phyloP scores from a whole-genome alignment of 78 protist genomes.

The Chrysochromulina parva region DNA sequence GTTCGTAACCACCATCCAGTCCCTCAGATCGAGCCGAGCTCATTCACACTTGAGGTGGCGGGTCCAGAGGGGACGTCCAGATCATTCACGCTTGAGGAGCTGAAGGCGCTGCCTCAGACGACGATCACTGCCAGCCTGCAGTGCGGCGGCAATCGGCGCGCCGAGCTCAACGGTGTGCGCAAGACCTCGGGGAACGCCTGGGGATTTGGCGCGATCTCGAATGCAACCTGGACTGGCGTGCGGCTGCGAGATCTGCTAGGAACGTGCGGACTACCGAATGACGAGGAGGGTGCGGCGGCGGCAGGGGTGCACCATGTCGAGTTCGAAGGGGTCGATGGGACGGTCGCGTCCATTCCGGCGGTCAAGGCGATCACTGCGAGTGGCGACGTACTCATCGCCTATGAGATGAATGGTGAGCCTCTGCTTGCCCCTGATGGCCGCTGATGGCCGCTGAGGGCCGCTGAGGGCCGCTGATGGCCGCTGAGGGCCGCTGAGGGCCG shows the following conservation, averaged over 20 bases:
- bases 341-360: constrained; percentile 59
- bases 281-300: background rate
- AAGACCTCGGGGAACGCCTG: constrained; percentile 52
- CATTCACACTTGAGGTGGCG: constrained; percentile 34
- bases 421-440: too few relatives aligned
- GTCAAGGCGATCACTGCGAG: constrained; percentile 48
- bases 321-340: constrained; percentile 54
- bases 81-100: constrained; percentile 50
- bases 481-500: too few relatives aligned
- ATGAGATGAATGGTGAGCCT: constrained; percentile 90
- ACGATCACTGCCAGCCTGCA: constrained; percentile 41
- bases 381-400: constrained; percentile 87
- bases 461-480: too few relatives aligned
- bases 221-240: constrained; percentile 70
- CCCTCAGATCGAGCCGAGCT: constrained; percentile 55
- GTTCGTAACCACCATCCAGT: constrained; percentile 85
- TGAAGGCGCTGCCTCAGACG: constrained; percentile 34
- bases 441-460: too few relatives aligned
- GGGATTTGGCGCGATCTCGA: constrained; percentile 61
- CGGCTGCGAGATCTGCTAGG: constrained; percentile 47
- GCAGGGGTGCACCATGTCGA: constrained; percentile 43
- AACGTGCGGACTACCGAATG: background rate
- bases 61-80: background rate
- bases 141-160: constrained; percentile 75
- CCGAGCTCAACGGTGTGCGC: background rate